Conservation (phyloP, 140 eudicot species). For the Oenanthe javanica region DNA sequence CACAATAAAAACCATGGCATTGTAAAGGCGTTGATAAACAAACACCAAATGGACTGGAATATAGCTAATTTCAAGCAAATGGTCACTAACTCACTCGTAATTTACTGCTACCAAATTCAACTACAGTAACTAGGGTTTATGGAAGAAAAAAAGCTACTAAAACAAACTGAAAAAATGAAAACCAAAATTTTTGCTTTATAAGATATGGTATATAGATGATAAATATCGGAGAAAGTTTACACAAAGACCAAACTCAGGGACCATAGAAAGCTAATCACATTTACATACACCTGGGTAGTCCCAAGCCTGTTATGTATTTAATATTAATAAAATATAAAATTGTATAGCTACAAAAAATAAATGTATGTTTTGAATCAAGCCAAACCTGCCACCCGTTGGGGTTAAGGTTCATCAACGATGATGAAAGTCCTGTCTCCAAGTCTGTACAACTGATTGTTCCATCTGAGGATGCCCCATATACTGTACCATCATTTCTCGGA, state of each 20-base stretch:
- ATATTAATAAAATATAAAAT: not conserved
- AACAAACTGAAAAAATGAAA: not conserved
- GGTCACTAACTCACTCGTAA: not conserved
- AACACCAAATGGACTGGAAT: not conserved
- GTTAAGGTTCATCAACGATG: constrained; percentile 66
- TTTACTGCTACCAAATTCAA: not conserved
- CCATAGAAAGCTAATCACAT: not conserved
- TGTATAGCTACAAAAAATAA: not conserved
- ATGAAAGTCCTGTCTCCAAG: constrained; percentile 82
- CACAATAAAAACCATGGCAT: not conserved
- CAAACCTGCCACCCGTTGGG: constrained; percentile 94
- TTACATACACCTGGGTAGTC: not conserved
- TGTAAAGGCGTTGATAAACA: not conserved
- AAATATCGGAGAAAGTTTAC: not conserved
- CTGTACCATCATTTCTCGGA: constrained; percentile 73
- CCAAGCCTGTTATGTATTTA: not conserved
- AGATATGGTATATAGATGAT: not conserved
- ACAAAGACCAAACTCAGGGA: not conserved
- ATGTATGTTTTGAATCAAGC: not conserved
- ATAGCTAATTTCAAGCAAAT: not conserved
- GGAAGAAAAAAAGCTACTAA: not conserved
- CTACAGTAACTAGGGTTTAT: not conserved
- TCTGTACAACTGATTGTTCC: constrained; percentile 88
- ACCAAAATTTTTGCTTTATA: not conserved
- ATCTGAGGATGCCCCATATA: constrained; percentile 87